Base-by-base conservation (phyloP, 2,329 filamentous ascomycete species). In the Furcasterigmium furcatum region DNA sequence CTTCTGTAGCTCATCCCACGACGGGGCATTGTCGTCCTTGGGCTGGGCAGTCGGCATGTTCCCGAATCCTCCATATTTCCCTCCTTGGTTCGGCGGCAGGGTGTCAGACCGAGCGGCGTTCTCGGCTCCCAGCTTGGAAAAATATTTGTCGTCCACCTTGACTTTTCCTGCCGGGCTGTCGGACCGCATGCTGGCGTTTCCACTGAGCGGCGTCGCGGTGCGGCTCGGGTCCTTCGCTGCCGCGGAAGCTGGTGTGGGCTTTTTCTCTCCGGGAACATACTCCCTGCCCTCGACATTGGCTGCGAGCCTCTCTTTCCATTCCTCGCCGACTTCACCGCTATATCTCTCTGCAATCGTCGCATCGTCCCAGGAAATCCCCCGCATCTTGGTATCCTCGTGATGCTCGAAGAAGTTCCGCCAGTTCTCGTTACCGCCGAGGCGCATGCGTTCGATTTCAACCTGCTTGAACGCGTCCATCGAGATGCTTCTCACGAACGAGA, bases 401-500 rank as follows among this genome's bases (percentile, higher is more conserved):
- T 74, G 71, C 57, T 95, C 87, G 66, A 95, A 99, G 70, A 96
- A 97, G 20, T 79, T 73, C 56, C 86, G 85, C 86, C 91, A 97
- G 14, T 84, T 79, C 50, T 87, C 84, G 69, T 99, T 99, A 44
- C 94, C 94, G 38, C 92, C 94, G 19, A 87, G 76, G 48, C 91
- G 83, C 94, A 99, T 97, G 55, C 91, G 87, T 68, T 89, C 85
- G 59, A 97, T 92, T 70, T 99, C 94, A 58, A 80, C 80, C 53
- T 84, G 82, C 68, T 99, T 99, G 76, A 99, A 97, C 46, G 91
- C 91, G 72, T 99, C 94, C 94, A 99, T 99, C 51, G 90, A 96
- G 61, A 97, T 94, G 60, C 88, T 94, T 49, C 94, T 87, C 53
- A 99, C 91, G 71, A 99, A 99, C 64, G 91, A 96, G 67, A 99